These are phyloP conservation scores for Calonectria hawksworthii DNA, from an alignment of 2,329 filamentous ascomycete species.

Conservation along the genomic window DNA sequence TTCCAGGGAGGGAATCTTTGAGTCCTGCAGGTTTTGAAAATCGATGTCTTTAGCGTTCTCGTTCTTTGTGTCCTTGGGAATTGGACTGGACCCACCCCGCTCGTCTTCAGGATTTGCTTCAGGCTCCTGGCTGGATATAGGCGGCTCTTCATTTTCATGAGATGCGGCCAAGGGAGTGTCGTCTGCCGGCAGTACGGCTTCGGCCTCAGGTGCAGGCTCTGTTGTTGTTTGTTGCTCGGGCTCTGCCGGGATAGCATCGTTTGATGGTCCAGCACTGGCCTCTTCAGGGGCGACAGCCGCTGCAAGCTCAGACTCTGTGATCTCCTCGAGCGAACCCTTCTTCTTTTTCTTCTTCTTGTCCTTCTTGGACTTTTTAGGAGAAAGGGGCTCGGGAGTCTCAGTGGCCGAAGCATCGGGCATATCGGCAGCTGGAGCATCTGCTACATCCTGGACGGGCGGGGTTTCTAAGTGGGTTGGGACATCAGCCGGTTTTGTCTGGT, in stretches of 20 bases:
- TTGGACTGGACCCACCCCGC: constrained; percentile 47
- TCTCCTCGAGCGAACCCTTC: constrained; percentile 41
- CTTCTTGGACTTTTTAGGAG: constrained; percentile 51
- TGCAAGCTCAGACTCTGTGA: constrained; percentile 33
- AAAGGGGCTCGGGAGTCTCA: constrained; percentile 39
- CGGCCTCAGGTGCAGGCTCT: constrained; percentile 27
- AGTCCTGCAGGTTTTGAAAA: constrained; percentile 47
- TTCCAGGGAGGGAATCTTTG: constrained; percentile 43
- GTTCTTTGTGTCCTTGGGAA: constrained; percentile 51
- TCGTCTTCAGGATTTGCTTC: constrained; percentile 48
- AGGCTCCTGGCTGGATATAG: constrained; percentile 40
- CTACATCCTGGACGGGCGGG: constrained; percentile 36
- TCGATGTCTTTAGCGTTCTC: constrained; percentile 51
- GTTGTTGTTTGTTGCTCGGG: constrained; percentile 30
- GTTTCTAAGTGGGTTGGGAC: constrained; percentile 40
- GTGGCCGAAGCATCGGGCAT: constrained; percentile 25
- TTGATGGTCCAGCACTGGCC: constrained; percentile 24
- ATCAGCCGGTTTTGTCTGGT: constrained; percentile 45
- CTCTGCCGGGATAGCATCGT: constrained; percentile 33
- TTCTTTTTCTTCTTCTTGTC: constrained; percentile 54
- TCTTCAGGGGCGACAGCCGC: constrained; percentile 33
- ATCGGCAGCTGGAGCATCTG: constrained; percentile 32
- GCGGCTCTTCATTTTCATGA: constrained; percentile 36
- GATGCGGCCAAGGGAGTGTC: constrained; percentile 31
- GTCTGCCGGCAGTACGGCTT: constrained; percentile 21